phyloP scores from a whole-genome alignment of 352 stramenopile species.

The Globisporangium nunn region DNA sequence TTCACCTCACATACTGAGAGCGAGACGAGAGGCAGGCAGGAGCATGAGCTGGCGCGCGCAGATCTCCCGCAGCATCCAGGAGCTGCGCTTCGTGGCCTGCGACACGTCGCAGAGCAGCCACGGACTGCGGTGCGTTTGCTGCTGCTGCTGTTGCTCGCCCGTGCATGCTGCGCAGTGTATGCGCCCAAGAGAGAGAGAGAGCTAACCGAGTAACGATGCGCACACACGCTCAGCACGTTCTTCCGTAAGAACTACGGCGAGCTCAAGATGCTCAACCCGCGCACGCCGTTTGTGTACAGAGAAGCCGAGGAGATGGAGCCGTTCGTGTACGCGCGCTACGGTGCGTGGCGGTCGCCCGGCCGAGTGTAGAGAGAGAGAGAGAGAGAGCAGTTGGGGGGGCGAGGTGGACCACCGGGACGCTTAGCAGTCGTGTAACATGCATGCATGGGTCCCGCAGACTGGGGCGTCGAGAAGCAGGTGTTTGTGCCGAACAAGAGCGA shows the following conservation, averaged over 20 bases:
- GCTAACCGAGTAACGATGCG: neutral
- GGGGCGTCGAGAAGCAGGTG: conserved; percentile 80
- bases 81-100: conserved; percentile 81
- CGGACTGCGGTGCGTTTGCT: conserved; percentile 51
- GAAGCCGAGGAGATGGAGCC: conserved; percentile 83
- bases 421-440: no score
- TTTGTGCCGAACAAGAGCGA: conserved; percentile 79
- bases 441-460: conserved; percentile 28
- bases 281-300: conserved; percentile 79
- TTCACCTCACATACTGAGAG: no score
- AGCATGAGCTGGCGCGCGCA: conserved; percentile 85
- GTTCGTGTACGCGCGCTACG: conserved; percentile 84
- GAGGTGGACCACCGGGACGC: neutral
- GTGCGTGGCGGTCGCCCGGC: conserved; percentile 14
- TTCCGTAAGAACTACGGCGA: conserved; percentile 85
- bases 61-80: conserved; percentile 80
- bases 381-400: no score
- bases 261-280: conserved; percentile 86
- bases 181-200: neutral
- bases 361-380: no score
- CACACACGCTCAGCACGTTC: conserved; percentile 41
- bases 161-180: no score
- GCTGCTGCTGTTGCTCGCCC: no score
- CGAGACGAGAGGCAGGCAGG: neutral
- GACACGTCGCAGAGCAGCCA: conserved; percentile 80